Base-by-base conservation (phyloP, 2,329 filamentous ascomycete species). In the Xylaria sp. region DNA sequence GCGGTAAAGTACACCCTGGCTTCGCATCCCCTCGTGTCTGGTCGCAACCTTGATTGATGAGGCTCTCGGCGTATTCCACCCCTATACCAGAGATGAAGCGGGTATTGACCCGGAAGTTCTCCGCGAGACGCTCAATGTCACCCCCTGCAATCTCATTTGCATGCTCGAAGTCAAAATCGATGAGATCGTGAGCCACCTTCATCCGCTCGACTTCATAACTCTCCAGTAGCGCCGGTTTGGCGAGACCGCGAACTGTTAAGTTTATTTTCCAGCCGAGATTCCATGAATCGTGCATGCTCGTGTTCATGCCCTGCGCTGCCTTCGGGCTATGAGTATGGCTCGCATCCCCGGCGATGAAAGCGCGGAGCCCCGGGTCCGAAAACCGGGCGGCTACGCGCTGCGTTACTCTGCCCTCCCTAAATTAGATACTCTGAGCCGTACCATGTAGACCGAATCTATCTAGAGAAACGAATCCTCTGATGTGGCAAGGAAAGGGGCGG, bases 21-120 rank as follows among this genome's bases (percentile, higher is more conserved):
- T 83, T 84, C 55, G 84, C 84, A 29, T 85, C 83, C 47, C 85
- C 79, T 57, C 81, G 81, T 16, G 79, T 78, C 62, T 82, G 77
- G 48, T 80, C 74, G 25, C 81, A 78, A 40, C 78, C 75, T 65
- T 81, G 82, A 77, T 88, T 88, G 71, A 88, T 79, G 35, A 80
- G 76, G 70, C 85, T 88, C 72, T 84, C 81, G 61, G 79, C 79
- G 73, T 88, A 88, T 76, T 88, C 88, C 2, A 90, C 90, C 1
- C 91, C 91, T 37, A 91, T 86, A 16, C 91, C 91, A 0, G 90
- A 91, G 72, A 93, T 93, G 80, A 93, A 93, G 9, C 89, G 87
- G 42, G 92, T 87, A 65, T 93, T 92, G 54, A 87, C 88, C 54
- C 86, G 83, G 77, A 93, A 93, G 78, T 93, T 93, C 71, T 87